Percentiles rank a stretch among this genome's conserved stretches.
Evolutionary conservation across 73 alveolate species (phyloP).

Genomic region (Stentor coeruleus): DNA sequence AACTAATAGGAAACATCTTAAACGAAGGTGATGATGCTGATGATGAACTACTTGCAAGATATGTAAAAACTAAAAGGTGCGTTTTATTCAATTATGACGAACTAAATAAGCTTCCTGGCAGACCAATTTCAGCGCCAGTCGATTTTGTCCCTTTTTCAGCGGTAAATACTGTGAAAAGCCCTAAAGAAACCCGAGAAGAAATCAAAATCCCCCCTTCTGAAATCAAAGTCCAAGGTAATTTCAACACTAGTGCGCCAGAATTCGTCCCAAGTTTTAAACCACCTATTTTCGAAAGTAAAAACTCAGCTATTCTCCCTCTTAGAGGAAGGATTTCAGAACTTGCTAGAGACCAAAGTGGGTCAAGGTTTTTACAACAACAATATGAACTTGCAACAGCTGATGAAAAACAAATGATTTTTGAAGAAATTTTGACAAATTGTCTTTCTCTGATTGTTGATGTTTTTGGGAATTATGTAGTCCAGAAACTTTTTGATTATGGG

Average conservation of each 20-base stretch:
- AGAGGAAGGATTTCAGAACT: background rate
- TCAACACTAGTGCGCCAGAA: background rate
- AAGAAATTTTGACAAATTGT: conserved; percentile 47
- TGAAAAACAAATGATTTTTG: conserved; percentile 46
- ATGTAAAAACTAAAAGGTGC: background rate
- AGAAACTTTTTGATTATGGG: conserved; percentile 26
- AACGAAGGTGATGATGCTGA: conserved; percentile 41
- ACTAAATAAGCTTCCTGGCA: background rate
- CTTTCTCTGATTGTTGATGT: conserved; percentile 12
- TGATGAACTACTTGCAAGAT: conserved; percentile 9
- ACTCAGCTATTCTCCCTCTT: background rate
- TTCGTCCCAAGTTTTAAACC: background rate
- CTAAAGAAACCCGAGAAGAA: background rate
- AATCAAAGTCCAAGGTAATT: background rate
- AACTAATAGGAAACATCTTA: conserved; percentile 46
- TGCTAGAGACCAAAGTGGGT: conserved; percentile 53
- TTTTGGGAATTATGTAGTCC: conserved; percentile 26
- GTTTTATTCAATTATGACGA: conserved; percentile 27
- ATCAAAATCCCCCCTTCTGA: background rate
- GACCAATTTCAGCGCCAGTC: conserved; percentile 24
- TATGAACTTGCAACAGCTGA: conserved; percentile 49
- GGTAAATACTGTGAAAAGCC: background rate
- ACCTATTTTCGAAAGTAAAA: background rate
- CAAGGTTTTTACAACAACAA: conserved; percentile 52
- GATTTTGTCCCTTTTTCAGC: background rate